phyloP scores from a whole-genome alignment of 2,329 filamentous ascomycete genomes.

The Trichoderma sp. region DNA sequence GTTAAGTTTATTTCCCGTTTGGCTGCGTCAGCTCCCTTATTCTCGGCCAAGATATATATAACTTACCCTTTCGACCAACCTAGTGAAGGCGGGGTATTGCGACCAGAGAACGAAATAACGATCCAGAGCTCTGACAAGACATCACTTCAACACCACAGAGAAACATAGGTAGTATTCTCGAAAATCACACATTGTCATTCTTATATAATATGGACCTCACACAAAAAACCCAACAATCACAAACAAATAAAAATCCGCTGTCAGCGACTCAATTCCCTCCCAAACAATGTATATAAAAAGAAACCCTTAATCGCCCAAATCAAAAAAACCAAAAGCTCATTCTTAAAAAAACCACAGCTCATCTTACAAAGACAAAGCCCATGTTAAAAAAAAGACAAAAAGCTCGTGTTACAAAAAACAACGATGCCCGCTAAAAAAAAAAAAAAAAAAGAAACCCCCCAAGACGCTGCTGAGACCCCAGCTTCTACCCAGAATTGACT shows the following conservation, averaged over 20 bases:
- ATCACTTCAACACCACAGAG: background rate
- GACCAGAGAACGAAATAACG: too few relatives aligned
- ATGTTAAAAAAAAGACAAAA: background rate
- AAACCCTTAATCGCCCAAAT: conserved; percentile 1
- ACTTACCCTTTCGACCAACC: too few relatives aligned
- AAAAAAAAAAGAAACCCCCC: background rate
- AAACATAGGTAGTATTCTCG: background rate
- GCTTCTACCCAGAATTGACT: conserved; percentile 8
- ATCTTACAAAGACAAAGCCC: background rate
- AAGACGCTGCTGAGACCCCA: conserved; percentile 6
- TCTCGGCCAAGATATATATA: too few relatives aligned
- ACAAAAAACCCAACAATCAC: background rate
- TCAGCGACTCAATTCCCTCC: background rate
- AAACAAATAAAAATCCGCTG: background rate
- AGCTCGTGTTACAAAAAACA: background rate
- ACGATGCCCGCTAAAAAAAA: background rate
- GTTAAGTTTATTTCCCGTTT: too few relatives aligned
- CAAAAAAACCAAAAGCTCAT: background rate
- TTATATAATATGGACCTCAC: background rate
- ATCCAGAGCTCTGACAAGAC: background rate
- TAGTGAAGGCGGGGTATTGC: too few relatives aligned
- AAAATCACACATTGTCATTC: background rate
- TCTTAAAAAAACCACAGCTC: background rate
- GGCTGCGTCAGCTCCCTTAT: too few relatives aligned
- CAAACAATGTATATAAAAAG: background rate